Evolutionary conservation across 139 green algal genomes (phyloP).

Genomic region (Parachlorella kessleri): DNA sequence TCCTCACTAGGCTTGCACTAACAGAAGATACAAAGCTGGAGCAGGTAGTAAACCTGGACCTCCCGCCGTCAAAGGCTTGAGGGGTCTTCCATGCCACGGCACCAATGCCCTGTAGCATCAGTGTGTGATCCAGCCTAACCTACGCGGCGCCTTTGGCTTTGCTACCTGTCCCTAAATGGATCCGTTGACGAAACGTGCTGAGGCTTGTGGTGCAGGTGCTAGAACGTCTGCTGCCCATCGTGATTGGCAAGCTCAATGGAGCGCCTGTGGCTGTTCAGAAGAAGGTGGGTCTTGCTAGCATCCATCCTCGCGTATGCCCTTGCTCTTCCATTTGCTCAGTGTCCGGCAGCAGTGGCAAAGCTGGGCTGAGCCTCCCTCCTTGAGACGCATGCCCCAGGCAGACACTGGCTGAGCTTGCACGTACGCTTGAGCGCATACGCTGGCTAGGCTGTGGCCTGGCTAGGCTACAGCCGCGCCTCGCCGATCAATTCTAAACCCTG

Average conservation of each 20-base stretch:
- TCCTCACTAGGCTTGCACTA: constrained; percentile 80
- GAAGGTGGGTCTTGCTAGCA: background rate
- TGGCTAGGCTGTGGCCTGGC: too few relatives aligned
- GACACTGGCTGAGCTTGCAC: too few relatives aligned
- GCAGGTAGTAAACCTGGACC: constrained; percentile 39
- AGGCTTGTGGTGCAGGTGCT: constrained; percentile 55
- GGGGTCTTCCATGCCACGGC: background rate
- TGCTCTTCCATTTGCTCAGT: background rate
- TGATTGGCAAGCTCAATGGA: constrained; percentile 52
- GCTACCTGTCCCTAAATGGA: background rate
- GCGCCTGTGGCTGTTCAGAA: constrained; percentile 12
- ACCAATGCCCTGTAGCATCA: background rate
- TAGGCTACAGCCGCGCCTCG: too few relatives aligned
- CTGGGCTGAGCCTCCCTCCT: too few relatives aligned
- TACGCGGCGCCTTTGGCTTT: background rate
- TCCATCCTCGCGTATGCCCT: background rate
- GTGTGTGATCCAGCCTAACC: background rate
- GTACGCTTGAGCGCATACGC: too few relatives aligned
- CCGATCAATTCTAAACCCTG: too few relatives aligned
- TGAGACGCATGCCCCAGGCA: too few relatives aligned
- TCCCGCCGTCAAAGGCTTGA: background rate
- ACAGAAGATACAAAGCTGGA: constrained; percentile 85
- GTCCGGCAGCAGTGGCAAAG: too few relatives aligned
- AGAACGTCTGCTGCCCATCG: constrained; percentile 70
- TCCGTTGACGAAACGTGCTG: background rate